Evolutionary conservation across 169 alveolate genomes (phyloP).

Genomic region (Sarcocystis neurona): DNA sequence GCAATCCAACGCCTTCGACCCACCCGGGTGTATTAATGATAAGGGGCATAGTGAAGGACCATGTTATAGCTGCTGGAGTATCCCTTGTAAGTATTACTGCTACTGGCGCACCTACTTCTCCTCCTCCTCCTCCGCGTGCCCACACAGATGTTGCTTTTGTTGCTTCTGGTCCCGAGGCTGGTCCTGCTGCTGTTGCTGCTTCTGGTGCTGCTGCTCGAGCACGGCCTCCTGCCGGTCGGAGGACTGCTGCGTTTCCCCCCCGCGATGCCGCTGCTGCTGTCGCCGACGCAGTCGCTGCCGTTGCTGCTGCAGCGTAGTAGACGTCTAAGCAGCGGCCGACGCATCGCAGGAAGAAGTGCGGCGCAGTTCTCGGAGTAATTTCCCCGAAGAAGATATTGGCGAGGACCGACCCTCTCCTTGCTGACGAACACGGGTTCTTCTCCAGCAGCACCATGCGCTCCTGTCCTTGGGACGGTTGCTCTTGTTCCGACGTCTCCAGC

Average conservation of each 20-base stretch:
- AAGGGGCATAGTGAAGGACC: background rate
- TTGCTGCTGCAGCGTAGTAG: background rate
- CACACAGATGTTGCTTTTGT: background rate
- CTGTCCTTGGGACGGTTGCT: background rate
- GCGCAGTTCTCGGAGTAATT: slow-evolving; percentile 8
- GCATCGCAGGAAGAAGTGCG: slow-evolving; percentile 18
- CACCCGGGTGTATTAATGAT: slow-evolving; percentile 8
- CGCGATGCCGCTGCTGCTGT: too few relatives aligned
- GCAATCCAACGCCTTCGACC: slow-evolving; percentile 4
- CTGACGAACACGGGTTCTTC: background rate
- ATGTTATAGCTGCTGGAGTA: background rate
- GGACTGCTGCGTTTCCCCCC: too few relatives aligned
- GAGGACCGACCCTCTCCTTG: background rate
- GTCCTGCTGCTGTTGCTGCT: background rate
- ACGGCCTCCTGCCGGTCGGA: too few relatives aligned
- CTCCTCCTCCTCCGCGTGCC: background rate
- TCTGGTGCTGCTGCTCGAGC: background rate
- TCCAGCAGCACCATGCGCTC: background rate
- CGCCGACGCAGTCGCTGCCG: too few relatives aligned
- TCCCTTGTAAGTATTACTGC: background rate
- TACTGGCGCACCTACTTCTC: background rate
- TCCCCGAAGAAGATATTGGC: slow-evolving; percentile 17
- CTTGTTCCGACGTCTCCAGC: background rate
- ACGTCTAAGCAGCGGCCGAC: slow-evolving; percentile 1
- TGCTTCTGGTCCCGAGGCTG: background rate